Evolutionary conservation across 129 eudicot genomes (phyloP).

Genomic region (Tanacetum coccineum): DNA sequence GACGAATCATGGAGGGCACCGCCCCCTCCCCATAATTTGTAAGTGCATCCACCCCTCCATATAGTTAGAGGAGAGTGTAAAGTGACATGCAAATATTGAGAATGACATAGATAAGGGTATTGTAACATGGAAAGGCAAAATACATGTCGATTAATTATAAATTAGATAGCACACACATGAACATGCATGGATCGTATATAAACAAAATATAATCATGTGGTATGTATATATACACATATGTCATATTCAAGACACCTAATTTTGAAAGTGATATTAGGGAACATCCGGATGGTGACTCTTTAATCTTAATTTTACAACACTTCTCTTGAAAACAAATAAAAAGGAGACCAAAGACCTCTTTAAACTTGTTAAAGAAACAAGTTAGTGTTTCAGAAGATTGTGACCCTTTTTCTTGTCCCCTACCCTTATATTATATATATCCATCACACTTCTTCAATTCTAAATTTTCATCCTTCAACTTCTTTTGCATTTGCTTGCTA

Average conservation of each 20-base stretch:
- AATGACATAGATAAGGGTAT: too few relatives aligned
- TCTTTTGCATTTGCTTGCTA: neutral
- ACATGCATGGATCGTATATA: neutral
- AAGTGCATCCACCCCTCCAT: too few relatives aligned
- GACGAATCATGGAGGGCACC: too few relatives aligned
- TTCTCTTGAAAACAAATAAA: slow-evolving; percentile 3
- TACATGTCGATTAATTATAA: too few relatives aligned
- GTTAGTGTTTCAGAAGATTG: slow-evolving; percentile 28
- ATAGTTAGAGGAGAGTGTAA: too few relatives aligned
- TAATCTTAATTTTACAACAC: slow-evolving; percentile 4
- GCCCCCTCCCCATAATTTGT: too few relatives aligned
- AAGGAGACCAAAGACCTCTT: slow-evolving; percentile 28
- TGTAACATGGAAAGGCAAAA: too few relatives aligned
- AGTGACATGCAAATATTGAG: too few relatives aligned
- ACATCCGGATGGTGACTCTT: slow-evolving; percentile 33
- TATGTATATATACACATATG: slow-evolving; percentile 1
- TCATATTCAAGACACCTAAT: slow-evolving; percentile 36
- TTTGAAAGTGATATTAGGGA: slow-evolving; percentile 24
- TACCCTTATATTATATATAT: slow-evolving; percentile 14
- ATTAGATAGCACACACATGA: too few relatives aligned
- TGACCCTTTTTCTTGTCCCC: slow-evolving; percentile 27
- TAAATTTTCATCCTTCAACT: slow-evolving; percentile 5
- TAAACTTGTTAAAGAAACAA: slow-evolving; percentile 23
- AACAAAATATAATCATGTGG: neutral
- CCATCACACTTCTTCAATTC: slow-evolving; percentile 8